Evolutionary conservation across 352 stramenopile species (phyloP), one percentile per base, ranked within the genome.

Genomic region (Globisporangium carolinianum): DNA sequence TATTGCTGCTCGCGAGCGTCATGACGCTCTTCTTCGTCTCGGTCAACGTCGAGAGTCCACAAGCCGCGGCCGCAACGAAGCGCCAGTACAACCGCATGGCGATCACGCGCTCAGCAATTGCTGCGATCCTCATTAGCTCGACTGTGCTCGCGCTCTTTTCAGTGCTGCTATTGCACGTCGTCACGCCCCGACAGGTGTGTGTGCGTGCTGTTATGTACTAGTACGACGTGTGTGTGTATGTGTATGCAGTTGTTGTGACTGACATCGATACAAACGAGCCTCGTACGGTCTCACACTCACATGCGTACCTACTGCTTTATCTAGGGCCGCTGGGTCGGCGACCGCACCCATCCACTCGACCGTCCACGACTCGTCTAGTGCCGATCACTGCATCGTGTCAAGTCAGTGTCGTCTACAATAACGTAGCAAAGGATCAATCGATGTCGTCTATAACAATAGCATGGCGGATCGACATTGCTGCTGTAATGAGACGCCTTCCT

Each of bases 1-100:
- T 75, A 41, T 38, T 63, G 1, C 51, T 70, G 43, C 53, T 75
- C 49, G 60, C 64, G 6, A 66, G 63, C 24, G 57, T 62, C 41
- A 71, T 59, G 0, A 45, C 58, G 18, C 56, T 80, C 24, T 80
- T 80, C 60, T 77, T 80, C 65, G 48, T 66, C 15, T 65, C 66
- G 1, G 66, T 75, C 50, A 70, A 60, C n/a, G 43, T 73, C 46
- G 63, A 77, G 15, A 62, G 49, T 24, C 32, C 52, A 7, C 15
- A 51, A 10, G 50, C 37, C 11, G 32, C 42, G 6, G n/a, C 39
- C 5, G 24, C 24, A 15, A 62, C 43, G 17, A 63, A 52, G 41
- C 56, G 70, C 54, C 61, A 58, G 47, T 79, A 80, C 63, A 80
- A 80, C 47, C 62, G 51, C 38, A 62, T 69, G 48, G 71, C 60